Conservation (phyloP, 2,329 filamentous ascomycete species). For the Epicoccum nigrum region DNA sequence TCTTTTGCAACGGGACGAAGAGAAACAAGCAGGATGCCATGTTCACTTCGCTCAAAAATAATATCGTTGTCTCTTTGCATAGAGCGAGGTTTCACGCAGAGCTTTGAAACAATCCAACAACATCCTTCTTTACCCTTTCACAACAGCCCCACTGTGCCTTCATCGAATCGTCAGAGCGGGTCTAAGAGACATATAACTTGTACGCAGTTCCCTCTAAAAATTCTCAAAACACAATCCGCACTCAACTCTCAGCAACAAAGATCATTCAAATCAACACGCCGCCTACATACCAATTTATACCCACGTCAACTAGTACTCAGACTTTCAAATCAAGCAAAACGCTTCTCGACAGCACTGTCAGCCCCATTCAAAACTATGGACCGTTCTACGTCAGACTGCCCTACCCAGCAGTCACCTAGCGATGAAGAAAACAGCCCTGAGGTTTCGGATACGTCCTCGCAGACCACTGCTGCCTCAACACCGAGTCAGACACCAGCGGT, state of each 20-base stretch:
- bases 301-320: too few species aligned
- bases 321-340: too few species aligned
- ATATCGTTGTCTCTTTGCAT: not conserved
- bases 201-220: not conserved
- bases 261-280: too few species aligned
- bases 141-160: not conserved
- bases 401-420: not conserved
- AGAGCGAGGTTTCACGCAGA: not conserved
- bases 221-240: not conserved
- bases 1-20: not conserved
- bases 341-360: too few species aligned
- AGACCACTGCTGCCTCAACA: constrained; percentile 14
- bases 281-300: too few species aligned
- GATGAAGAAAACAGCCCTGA: constrained; percentile 8
- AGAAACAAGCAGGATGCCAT: constrained; percentile 9
- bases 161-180: not conserved
- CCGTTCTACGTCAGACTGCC: not conserved
- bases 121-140: too few species aligned
- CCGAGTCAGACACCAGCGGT: constrained; percentile 16
- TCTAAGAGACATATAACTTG: not conserved
- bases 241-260: not conserved
- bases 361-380: not conserved
- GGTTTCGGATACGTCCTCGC: constrained; percentile 8
- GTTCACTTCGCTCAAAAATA: not conserved
- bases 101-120: not conserved